Evolutionary conservation across 371 early-diverging fungal genomes (phyloP).

Genomic region (Blakeslea trispora): DNA sequence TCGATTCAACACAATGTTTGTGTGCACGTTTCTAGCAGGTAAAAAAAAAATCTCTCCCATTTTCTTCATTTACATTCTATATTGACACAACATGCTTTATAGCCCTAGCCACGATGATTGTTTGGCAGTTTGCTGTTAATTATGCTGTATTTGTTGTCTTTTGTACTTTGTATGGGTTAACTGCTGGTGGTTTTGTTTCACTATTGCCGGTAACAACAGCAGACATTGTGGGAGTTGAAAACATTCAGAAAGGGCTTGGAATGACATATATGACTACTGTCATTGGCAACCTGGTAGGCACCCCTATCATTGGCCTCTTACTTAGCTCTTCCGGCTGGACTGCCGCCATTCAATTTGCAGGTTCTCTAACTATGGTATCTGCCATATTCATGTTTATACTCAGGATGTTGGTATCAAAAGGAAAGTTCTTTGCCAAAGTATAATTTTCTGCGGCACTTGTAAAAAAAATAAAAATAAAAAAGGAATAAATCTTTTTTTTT

Average conservation of each 20-base stretch:
- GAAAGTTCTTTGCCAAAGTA: slow-evolving; percentile 23
- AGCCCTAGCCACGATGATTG: slow-evolving; percentile 53
- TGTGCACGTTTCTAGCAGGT: slow-evolving; percentile 46
- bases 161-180: slow-evolving; percentile 53
- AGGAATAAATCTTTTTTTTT: not conserved
- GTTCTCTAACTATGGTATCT: slow-evolving; percentile 34
- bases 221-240: slow-evolving; percentile 51
- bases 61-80: not conserved
- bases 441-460: slow-evolving; percentile 8
- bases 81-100: not conserved
- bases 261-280: slow-evolving; percentile 43
- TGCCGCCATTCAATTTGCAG: slow-evolving; percentile 57
- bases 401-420: slow-evolving; percentile 18
- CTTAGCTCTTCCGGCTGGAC: slow-evolving; percentile 42
- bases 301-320: slow-evolving; percentile 49
- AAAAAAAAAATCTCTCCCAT: not conserved
- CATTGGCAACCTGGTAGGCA: slow-evolving; percentile 48
- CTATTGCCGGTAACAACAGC: slow-evolving; percentile 51
- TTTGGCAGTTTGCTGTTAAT: slow-evolving; percentile 71
- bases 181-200: slow-evolving; percentile 56
- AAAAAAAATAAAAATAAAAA: slow-evolving; percentile 3
- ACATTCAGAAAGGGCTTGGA: slow-evolving; percentile 34
- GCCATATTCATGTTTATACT: slow-evolving; percentile 27
- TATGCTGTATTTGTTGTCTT: slow-evolving; percentile 22
- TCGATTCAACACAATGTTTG: slow-evolving; percentile 51